phyloP scores from a whole-genome alignment of 495 filamentous ascomycete genomes.

The Immersiella caudata region DNA sequence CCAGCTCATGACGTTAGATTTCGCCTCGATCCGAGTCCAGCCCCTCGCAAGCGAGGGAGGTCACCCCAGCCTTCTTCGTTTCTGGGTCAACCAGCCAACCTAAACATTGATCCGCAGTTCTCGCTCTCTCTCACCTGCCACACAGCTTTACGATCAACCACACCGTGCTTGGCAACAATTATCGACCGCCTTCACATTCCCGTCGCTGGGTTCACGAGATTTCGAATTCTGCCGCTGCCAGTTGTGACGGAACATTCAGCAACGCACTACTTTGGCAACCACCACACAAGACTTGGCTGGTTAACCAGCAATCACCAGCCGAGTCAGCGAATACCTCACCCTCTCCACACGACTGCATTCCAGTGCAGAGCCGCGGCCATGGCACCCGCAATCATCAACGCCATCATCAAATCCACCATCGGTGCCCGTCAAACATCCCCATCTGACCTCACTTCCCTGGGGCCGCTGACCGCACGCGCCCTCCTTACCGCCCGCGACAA shows the following conservation, averaged over 20 bases:
- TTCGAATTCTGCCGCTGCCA: not conserved
- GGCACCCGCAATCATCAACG: constrained; percentile 37
- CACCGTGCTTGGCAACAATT: not conserved
- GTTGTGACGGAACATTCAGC: not conserved
- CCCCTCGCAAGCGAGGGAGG: not conserved
- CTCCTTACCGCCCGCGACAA: constrained; percentile 44
- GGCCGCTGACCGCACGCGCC: constrained; percentile 45
- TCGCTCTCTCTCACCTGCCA: not conserved
- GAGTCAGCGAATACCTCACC: constrained; percentile 4
- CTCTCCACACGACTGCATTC: constrained; percentile 22
- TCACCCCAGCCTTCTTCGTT: constrained; percentile 32
- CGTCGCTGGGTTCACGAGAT: not conserved
- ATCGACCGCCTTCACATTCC: constrained; percentile 1
- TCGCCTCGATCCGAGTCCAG: not conserved
- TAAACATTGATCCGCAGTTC: constrained; percentile 13
- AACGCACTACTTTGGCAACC: constrained; percentile 12
- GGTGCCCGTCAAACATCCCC: constrained; percentile 6
- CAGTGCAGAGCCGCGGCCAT: constrained; percentile 25
- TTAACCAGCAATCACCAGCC: constrained; percentile 32
- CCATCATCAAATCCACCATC: constrained; percentile 22
- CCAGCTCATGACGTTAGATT: not conserved
- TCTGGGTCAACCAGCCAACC: constrained; percentile 35
- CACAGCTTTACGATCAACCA: not conserved
- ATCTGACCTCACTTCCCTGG: constrained; percentile 35
- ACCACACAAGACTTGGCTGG: constrained; percentile 29